phyloP scores from a whole-genome alignment of 345 rosid species.

The Salix caprea region DNA sequence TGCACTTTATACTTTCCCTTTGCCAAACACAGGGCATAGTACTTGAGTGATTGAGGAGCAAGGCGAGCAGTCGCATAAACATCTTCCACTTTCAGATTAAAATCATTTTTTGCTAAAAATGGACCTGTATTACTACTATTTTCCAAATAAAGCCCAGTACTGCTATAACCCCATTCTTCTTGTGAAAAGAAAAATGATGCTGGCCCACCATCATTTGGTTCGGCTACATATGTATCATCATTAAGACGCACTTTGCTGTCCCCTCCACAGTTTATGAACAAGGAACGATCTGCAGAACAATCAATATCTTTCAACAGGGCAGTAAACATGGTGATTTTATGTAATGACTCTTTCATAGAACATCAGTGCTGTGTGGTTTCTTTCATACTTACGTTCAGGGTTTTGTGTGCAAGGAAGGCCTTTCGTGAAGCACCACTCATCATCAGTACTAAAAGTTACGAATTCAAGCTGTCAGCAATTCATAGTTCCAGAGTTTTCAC shows the following conservation, averaged over 20 bases:
- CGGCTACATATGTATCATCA: constrained; percentile 41
- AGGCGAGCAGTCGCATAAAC: constrained; percentile 61
- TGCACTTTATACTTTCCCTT: constrained; percentile 52
- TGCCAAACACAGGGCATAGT: constrained; percentile 70
- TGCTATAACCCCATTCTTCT: constrained; percentile 67
- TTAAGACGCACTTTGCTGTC: constrained; percentile 19
- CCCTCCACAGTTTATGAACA: constrained; percentile 86
- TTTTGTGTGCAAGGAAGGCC: constrained; percentile 56
- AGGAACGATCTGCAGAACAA: constrained; percentile 46
- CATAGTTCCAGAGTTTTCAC: not conserved
- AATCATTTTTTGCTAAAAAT: constrained; percentile 25
- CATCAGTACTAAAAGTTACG: not conserved
- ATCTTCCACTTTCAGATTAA: constrained; percentile 26
- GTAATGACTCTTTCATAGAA: not conserved
- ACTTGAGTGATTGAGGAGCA: constrained; percentile 66
- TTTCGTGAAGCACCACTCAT: constrained; percentile 52
- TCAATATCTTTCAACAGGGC: not conserved
- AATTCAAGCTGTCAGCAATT: not conserved
- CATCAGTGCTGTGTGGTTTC: not conserved
- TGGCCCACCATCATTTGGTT: constrained; percentile 28
- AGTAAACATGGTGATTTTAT: not conserved
- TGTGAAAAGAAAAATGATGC: constrained; percentile 29
- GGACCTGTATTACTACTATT: constrained; percentile 17
- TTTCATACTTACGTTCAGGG: constrained; percentile 39
- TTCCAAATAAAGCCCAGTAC: constrained; percentile 50